A percentile compares a stretch with the other conserved stretches of the same genome.
Conservation (phyloP, 2,329 filamentous ascomycete species). For the Apiospora marii region DNA sequence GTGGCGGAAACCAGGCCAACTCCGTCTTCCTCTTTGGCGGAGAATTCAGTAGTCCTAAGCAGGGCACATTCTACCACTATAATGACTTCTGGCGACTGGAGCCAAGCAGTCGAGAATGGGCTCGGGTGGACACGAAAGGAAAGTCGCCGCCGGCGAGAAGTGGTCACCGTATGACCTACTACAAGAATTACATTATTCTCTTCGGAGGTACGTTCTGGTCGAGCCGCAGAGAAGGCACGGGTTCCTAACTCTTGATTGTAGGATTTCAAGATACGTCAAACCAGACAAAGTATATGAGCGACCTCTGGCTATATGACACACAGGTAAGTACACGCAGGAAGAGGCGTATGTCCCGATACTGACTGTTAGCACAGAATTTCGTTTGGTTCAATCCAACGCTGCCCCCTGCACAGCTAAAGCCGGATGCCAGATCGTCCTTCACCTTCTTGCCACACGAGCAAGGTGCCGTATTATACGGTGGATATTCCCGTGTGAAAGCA, state of each 20-base stretch:
- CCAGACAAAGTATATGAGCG: slow-evolving; percentile 90
- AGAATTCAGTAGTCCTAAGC: slow-evolving; percentile 91
- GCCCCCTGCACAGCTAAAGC: slow-evolving; percentile 82
- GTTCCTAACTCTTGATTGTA: slow-evolving; percentile 31
- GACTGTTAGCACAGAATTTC: slow-evolving; percentile 65
- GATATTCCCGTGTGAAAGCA: slow-evolving; percentile 90
- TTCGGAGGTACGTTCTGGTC: slow-evolving; percentile 69
- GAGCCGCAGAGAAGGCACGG: neutral
- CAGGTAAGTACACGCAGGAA: slow-evolving; percentile 35
- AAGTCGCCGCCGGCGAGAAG: slow-evolving; percentile 84
- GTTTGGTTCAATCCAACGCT: slow-evolving; percentile 82
- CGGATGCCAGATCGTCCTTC: slow-evolving; percentile 90
- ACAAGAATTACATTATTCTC: slow-evolving; percentile 94
- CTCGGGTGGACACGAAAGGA: slow-evolving; percentile 80
- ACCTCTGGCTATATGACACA: slow-evolving; percentile 96
- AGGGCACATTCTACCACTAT: slow-evolving; percentile 99
- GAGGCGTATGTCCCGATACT: slow-evolving; percentile 25
- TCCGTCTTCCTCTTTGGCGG: slow-evolving; percentile 93
- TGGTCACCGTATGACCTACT: slow-evolving; percentile 95
- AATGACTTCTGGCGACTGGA: slow-evolving; percentile 98
- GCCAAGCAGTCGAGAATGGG: slow-evolving; percentile 86
- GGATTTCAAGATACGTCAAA: slow-evolving; percentile 96
- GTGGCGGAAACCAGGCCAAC: slow-evolving; percentile 80
- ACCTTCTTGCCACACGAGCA: slow-evolving; percentile 89
- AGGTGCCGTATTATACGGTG: slow-evolving; percentile 89